Base-by-base conservation (phyloP, 1,284 basidiomycete species). In the Heterobasidion irregulare region DNA sequence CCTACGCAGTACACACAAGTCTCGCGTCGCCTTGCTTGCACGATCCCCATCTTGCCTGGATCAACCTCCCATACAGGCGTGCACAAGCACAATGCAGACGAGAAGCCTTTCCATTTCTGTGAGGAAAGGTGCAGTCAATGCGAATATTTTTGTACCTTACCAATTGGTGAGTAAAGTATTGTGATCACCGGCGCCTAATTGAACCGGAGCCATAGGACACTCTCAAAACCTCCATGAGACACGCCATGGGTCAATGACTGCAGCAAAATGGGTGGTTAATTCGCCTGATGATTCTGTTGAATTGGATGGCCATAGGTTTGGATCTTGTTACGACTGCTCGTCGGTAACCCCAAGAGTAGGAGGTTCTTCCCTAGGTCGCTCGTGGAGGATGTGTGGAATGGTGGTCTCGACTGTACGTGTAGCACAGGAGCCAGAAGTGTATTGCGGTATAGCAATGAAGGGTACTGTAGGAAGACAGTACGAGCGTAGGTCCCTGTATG, bases 181-280 rank as follows among this genome's bases (percentile, higher is more conserved):
- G n/a, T 12, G 38, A 12, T 7, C 38, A 3, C n/a, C n/a, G 10
- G 38, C 44, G 5, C 8, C 12, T 35, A 8, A 43, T 35, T 34
- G 43, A 33, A 54, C 13, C n/a, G 4, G n/a, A 50, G 53, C n/a
- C 9, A 2, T 26, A 85, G 83, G 79, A 0, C 83, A 85, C 59
- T 53, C 76, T 0, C 83, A 85, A 58, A 71, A 75, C 57, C 76
- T 81, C 45, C 83, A 85, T 53, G 80, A 83, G 41, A 86, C 83
- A 0, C 72, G 73, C 35, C 83, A 85, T 59, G 83, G 83, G 2
- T 83, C 80, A 1, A 84, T 84, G 83, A 77, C 78, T 0, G 70
- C 66, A 51, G 77, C 77, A 0, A 69, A 70, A 41, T 86, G 83
- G 83, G 70, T 75, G 0, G 62, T 86, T 1, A 79, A 83, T 52